Base-by-base conservation (phyloP, 2,329 filamentous ascomycete species). In the Aspergillus thermomutatus region DNA sequence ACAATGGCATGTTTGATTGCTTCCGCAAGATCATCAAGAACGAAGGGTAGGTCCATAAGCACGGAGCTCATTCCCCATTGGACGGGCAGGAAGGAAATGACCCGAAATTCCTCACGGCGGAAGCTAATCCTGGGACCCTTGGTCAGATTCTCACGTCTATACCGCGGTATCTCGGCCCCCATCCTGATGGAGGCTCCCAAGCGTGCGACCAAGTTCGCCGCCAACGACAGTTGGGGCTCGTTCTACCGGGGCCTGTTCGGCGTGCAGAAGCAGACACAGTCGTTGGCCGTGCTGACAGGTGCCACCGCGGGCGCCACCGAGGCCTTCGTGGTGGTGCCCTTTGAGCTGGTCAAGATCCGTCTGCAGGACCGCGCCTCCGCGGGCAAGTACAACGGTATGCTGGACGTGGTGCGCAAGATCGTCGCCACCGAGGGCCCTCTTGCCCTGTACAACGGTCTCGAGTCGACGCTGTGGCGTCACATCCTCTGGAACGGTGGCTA, bases 111-210 rank as follows among this genome's bases (percentile, higher is more conserved):
- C 27, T n/a, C 27, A 14, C 2, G 31, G 17, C 31, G 14, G 31
- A 37, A 37, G 31, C 31, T 37, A 17, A 37, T 17, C 14, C 1
- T 37, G 11, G 5, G 31, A 37, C 31, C 17, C 31, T 14, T 14
- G 31, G 17, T 5, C 67, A 94, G 91, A 59, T 87, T 90, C 77
- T 94, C 91, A 60, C 87, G 93, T 65, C 83, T 99, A 59, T 99
- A 99, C 82, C 91, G 94, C 66, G 94, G 94, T 71, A 99, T 99
- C 76, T 87, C 85, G 47, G 93, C 94, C 26, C 94, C 94, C 51
- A 97, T 99, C 71, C 84, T 97, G 65, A 99, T 99, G 93, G 93
- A 97, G 78, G 92, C 92, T 55, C 88, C 90, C 77, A 96, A 96
- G 85, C 84, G 92, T 79, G 93, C 93, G 46, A 97, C 91, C 80